phyloP scores from a whole-genome alignment of 371 early-diverging fungal genomes.

The Cladochytrium tenue region DNA sequence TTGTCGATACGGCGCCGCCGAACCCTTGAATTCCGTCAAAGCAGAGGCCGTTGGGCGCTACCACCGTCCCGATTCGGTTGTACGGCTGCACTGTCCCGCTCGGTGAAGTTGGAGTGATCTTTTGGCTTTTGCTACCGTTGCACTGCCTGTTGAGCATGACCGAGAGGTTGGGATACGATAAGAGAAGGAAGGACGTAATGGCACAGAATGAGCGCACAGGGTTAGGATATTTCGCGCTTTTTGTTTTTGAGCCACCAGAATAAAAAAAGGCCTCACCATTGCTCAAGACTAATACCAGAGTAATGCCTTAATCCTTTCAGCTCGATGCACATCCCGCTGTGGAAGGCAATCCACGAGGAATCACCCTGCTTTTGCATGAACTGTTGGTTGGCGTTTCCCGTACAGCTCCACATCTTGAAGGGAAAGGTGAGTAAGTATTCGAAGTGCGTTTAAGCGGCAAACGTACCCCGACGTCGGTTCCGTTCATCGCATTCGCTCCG shows the following conservation, averaged over 20 bases:
- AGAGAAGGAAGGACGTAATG: too few species aligned
- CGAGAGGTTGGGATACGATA: too few species aligned
- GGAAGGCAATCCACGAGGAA: constrained; percentile 2
- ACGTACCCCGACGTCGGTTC: constrained; percentile 11
- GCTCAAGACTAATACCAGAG: constrained; percentile 1
- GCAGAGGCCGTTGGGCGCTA: constrained; percentile 1
- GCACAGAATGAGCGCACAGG: too few species aligned
- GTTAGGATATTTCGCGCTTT: too few species aligned
- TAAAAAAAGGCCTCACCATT: constrained; percentile 6
- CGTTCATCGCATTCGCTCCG: constrained; percentile 1
- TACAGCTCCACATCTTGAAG: constrained; percentile 12
- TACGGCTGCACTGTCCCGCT: constrained; percentile 5
- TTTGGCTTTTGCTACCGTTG: constrained; percentile 9
- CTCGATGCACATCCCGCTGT: constrained; percentile 13
- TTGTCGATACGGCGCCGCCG: background rate
- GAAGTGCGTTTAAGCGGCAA: background rate
- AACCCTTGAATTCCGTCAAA: background rate
- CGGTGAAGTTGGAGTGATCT: background rate
- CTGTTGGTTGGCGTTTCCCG: constrained; percentile 6
- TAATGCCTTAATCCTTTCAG: constrained; percentile 10
- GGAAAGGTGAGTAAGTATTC: too few species aligned
- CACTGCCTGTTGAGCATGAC: constrained; percentile 11
- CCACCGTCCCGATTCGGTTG: constrained; percentile 1
- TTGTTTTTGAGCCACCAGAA: background rate
- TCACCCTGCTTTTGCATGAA: constrained; percentile 7